Percentiles rank a stretch among this genome's conserved stretches.
Conservation (phyloP, 805 yeast genomes). For the Wickerhamiella kurtzmanii region DNA sequence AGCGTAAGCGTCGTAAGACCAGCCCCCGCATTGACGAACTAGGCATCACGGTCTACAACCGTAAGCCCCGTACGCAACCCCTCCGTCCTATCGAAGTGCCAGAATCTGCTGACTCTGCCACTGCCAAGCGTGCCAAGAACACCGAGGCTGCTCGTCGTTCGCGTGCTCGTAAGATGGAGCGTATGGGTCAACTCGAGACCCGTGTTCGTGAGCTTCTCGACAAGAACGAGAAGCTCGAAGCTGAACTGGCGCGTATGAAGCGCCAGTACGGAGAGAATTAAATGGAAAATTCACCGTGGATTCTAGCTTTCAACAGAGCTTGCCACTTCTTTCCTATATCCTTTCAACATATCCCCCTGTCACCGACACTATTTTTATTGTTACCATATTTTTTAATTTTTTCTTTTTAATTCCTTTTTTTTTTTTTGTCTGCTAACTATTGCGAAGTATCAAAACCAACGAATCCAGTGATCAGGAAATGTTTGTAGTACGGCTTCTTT, state of each 20-base stretch:
- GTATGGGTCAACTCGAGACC: conserved; percentile 74
- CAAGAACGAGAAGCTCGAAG: conserved; percentile 46
- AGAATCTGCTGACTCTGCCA: conserved; percentile 23
- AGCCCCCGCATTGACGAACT: conserved; percentile 37
- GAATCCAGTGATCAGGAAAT: conserved; percentile 55
- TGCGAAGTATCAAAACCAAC: conserved; percentile 64
- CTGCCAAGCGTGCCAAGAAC: conserved; percentile 81
- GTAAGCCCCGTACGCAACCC: conserved; percentile 63
- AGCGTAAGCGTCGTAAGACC: conserved; percentile 1
- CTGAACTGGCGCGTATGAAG: conserved; percentile 37
- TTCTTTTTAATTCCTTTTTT: too few relatives aligned
- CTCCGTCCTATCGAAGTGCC: conserved; percentile 52
- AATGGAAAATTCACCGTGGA: too few relatives aligned
- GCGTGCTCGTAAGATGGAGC: conserved; percentile 84
- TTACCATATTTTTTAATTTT: neutral
- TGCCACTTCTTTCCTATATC: too few relatives aligned
- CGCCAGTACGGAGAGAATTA: neutral
- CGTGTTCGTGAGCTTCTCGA: conserved; percentile 55
- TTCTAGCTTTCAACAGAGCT: neutral
- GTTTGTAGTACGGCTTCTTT: conserved; percentile 50
- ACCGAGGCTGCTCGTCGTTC: conserved; percentile 93
- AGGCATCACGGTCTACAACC: conserved; percentile 63
- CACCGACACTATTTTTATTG: neutral
- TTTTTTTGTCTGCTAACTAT: too few relatives aligned
- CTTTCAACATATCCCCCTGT: neutral